These are phyloP conservation scores for Saccharomyces hybrid DNA, from an alignment of 1,139 yeast species.

Conservation along the genomic window DNA sequence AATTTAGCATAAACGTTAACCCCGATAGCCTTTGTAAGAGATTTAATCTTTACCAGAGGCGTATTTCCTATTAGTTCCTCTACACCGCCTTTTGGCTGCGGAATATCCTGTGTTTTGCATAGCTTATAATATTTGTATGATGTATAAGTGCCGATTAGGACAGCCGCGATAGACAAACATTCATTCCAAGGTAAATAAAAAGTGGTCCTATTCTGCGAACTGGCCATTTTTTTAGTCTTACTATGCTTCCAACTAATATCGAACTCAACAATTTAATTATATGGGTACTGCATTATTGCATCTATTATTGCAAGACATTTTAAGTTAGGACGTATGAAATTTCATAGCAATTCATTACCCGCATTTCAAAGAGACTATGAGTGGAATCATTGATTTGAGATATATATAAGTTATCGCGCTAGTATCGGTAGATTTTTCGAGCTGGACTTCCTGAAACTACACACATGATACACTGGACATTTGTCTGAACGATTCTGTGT, in stretches of 20 bases:
- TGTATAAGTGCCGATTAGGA: neutral
- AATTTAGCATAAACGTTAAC: constrained; percentile 81
- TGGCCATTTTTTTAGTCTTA: neutral
- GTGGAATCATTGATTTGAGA: neutral
- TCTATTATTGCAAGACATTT: neutral
- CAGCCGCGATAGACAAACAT: neutral
- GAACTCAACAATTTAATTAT: too few relatives aligned
- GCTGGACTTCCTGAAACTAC: neutral
- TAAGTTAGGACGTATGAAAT: neutral
- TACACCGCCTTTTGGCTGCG: constrained; percentile 34
- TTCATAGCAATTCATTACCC: neutral
- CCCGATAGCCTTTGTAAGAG: constrained; percentile 58
- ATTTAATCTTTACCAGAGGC: constrained; percentile 69
- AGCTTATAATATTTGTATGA: neutral
- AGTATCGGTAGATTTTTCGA: neutral
- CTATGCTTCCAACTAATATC: neutral
- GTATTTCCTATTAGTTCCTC: constrained; percentile 81
- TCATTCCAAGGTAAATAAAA: neutral
- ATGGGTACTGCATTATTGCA: neutral
- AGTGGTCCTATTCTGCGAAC: neutral
- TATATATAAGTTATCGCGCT: too few relatives aligned
- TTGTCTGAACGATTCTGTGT: neutral
- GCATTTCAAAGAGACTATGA: neutral
- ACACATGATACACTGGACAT: neutral
- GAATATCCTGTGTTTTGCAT: neutral